Evolutionary conservation across 108 stramenopile species (phyloP).

Genomic region (Ochromonas danica): DNA sequence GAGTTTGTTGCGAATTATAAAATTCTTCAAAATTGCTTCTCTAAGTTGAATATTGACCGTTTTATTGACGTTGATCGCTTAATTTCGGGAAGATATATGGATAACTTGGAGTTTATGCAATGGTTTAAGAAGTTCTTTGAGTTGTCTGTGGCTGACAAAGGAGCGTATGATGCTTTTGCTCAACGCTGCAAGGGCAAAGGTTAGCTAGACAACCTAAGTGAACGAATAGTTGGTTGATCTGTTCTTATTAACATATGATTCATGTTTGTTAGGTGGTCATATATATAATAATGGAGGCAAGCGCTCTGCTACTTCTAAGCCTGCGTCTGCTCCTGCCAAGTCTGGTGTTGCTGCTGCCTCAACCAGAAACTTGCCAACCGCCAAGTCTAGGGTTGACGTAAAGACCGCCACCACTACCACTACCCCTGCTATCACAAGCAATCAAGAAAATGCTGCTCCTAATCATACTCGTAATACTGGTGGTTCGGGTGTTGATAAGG

Average conservation of each 20-base stretch:
- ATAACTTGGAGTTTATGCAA: conserved; percentile 98
- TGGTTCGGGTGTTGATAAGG: background rate
- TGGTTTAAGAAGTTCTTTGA: conserved; percentile 94
- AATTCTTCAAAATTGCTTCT: conserved; percentile 87
- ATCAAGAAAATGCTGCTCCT: conserved; percentile 2
- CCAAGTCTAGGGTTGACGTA: background rate
- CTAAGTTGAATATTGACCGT: conserved; percentile 69
- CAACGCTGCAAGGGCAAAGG: conserved; percentile 84
- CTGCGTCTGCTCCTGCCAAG: background rate
- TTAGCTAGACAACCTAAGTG: too few species aligned
- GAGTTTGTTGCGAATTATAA: conserved; percentile 95
- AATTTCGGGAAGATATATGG: conserved; percentile 90
- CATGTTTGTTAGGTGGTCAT: conserved; percentile 7
- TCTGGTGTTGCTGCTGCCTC: background rate
- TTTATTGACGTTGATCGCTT: conserved; percentile 70
- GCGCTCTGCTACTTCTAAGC: conserved; percentile 1
- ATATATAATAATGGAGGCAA: background rate
- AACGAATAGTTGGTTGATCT: background rate
- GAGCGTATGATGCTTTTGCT: conserved; percentile 81
- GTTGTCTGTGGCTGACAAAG: conserved; percentile 43
- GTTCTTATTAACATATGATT: background rate
- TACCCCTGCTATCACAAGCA: background rate
- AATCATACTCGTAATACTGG: background rate
- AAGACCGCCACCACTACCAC: background rate
- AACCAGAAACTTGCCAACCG: too few species aligned